A percentile compares a stretch with the other conserved stretches of the same genome.
Conservation (phyloP, 1,284 basidiomycete genomes). For the Tausonia pullulans region DNA sequence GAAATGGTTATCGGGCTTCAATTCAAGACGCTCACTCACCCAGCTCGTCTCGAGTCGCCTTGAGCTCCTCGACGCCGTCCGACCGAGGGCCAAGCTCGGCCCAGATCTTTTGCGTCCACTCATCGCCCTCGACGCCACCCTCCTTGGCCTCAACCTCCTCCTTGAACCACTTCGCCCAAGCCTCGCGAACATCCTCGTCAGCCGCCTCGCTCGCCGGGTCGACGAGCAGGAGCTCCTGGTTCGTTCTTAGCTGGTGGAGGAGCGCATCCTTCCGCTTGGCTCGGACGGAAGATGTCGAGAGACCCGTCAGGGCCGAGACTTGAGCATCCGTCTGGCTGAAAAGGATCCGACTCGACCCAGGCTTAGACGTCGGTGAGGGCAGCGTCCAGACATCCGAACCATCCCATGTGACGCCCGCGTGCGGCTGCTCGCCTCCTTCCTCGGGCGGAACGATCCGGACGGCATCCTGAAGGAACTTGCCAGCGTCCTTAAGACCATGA, state of each 20-base stretch:
- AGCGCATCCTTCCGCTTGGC: conserved; percentile 64
- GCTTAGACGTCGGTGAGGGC: conserved; percentile 18
- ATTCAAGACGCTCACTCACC: conserved; percentile 39
- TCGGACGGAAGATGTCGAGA: conserved; percentile 40
- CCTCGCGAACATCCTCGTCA: conserved; percentile 38
- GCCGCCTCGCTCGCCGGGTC: conserved; percentile 52
- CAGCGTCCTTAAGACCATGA: conserved; percentile 40
- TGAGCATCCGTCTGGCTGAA: conserved; percentile 14
- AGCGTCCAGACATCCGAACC: conserved; percentile 68
- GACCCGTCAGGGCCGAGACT: conserved; percentile 29
- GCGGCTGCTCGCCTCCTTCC: conserved; percentile 38
- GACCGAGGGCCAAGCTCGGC: conserved; percentile 40
- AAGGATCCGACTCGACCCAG: conserved; percentile 13
- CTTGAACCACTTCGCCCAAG: conserved; percentile 53
- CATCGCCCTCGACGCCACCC: conserved; percentile 46
- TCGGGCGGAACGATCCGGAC: conserved; percentile 75
- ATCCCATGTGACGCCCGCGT: conserved; percentile 54
- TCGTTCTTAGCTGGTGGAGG: conserved; percentile 57
- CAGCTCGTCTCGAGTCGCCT: conserved; percentile 47
- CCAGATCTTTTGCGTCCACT: conserved; percentile 47
- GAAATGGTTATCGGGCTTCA: neutral
- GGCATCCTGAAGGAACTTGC: conserved; percentile 65
- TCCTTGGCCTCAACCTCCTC: conserved; percentile 40
- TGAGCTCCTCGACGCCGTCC: conserved; percentile 46
- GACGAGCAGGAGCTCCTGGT: conserved; percentile 61